Evolutionary conservation across 2,329 filamentous ascomycete species (phyloP), one percentile per base, ranked within the genome.

Genomic region (Xylaria sp.): DNA sequence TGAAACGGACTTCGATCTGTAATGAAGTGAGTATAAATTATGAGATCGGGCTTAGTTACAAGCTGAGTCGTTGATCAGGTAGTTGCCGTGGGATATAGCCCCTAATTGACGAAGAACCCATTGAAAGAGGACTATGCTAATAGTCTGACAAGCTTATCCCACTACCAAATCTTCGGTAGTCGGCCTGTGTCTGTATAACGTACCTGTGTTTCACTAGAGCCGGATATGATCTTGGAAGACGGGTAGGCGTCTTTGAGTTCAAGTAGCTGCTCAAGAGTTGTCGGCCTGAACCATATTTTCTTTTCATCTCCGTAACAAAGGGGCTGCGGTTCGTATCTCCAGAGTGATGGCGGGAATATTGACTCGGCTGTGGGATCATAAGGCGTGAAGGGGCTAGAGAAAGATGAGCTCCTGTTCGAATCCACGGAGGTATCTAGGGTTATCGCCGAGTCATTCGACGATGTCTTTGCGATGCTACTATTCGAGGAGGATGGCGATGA

Each of bases 1-100:
- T 97, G 81, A 97, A 97, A 73, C 96, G 96, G 74, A 94, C 89
- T 73, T 97, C 92, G 58, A 97, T 97, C 73, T 97, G 92, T 0
- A 91, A 96, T 6, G 19, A 29, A 20, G 41, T 73, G 18, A 62
- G 59, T 17, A 39, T 41, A 7, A 22, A 29, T 18, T 11, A 13
- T 18, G 11, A 3, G 29, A 34, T 13, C 3, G 29, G 9, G 11
- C 16, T 7, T 11, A 3, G 29, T 11, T 34, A 13, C 29, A 7
- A 13, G 9, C 3, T 13, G 16, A 13, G 29, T 6, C 11, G 29
- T 13, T 13, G 9, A 7, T 34, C 16, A 13, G 9, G 29, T 26
- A 26, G 11, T 26, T n/a, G n/a, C n/a, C n/a, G n/a, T n/a, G n/a
- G n/a, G n/a, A n/a, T n/a, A n/a, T n/a, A n/a, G n/a, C n/a, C 24